phyloP scores from a whole-genome alignment of 1,139 yeast species.

The Taiozyma onychis region DNA sequence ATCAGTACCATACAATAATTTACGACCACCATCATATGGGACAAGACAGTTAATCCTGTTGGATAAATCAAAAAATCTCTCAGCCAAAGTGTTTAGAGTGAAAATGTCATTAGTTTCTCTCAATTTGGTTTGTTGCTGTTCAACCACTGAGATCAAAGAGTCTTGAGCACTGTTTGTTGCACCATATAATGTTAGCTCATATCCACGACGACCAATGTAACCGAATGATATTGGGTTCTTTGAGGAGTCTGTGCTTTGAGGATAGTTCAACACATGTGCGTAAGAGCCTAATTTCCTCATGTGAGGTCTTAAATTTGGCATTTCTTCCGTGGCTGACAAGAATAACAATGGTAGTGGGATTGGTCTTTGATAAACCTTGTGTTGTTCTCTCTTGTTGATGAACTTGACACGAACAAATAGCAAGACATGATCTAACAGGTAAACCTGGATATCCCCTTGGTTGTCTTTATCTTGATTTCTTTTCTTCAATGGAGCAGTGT shows the following conservation, averaged over 20 bases:
- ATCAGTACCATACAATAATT: conserved; percentile 86
- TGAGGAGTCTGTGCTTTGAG: conserved; percentile 16
- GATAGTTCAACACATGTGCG: conserved; percentile 34
- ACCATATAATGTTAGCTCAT: conserved; percentile 63
- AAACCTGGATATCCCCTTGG: conserved; percentile 68
- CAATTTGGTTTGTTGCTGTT: conserved; percentile 70
- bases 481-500: conserved; percentile 71
- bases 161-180: conserved; percentile 67
- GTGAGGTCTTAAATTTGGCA: conserved; percentile 52
- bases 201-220: conserved; percentile 39
- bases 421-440: conserved; percentile 82
- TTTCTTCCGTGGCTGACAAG: conserved; percentile 72
- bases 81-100: conserved; percentile 68
- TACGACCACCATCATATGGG: conserved; percentile 93
- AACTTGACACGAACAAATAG: conserved; percentile 82
- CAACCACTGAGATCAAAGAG: conserved; percentile 74
- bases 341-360: conserved; percentile 82
- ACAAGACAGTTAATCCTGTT: conserved; percentile 88
- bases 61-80: conserved; percentile 61
- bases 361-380: conserved; percentile 88
- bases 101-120: conserved; percentile 74
- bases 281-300: conserved; percentile 32
- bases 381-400: conserved; percentile 86
- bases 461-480: conserved; percentile 75
- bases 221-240: conserved; percentile 33